Evolutionary conservation across 1,284 basidiomycete genomes (phyloP).

Genomic region (Xerocomus nothofagi): DNA sequence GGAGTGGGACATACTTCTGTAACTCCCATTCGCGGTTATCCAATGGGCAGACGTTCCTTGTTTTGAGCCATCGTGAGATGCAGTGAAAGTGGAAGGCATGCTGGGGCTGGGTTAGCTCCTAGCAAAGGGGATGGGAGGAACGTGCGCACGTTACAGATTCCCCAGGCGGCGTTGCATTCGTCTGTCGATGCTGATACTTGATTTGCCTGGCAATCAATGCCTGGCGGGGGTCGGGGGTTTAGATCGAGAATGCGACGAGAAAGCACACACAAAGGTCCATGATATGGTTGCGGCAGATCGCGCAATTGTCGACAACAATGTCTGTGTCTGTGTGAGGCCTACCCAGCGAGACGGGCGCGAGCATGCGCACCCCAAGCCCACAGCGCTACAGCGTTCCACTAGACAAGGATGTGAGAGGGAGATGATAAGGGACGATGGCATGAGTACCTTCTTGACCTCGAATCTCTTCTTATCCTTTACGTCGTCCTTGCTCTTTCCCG

Average conservation of each 20-base stretch:
- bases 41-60: conserved; percentile 96
- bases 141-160: conserved; percentile 90
- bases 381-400: conserved; percentile 96
- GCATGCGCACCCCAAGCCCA: conserved; percentile 89
- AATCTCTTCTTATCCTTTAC: conserved; percentile 76
- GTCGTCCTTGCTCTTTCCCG: conserved; percentile 48
- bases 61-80: conserved; percentile 99
- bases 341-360: background rate
- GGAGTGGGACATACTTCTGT: conserved; percentile 70
- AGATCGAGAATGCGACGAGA: conserved; percentile 9
- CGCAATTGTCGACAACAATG: conserved; percentile 95
- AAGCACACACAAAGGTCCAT: conserved; percentile 89
- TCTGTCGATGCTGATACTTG: conserved; percentile 95
- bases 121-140: background rate
- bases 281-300: conserved; percentile 96
- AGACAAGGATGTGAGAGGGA: conserved; percentile 11
- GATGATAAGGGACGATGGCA: conserved; percentile 11
- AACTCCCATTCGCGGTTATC: conserved; percentile 97
- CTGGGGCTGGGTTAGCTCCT: conserved; percentile 44
- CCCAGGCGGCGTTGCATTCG: conserved; percentile 99
- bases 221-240: conserved; percentile 42
- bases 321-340: conserved; percentile 48
- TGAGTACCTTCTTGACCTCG: conserved; percentile 90
- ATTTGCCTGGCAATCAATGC: conserved; percentile 99
- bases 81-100: conserved; percentile 99